phyloP scores from a whole-genome alignment of 805 yeast species.

The Cyberlindnera misumaiensis region DNA sequence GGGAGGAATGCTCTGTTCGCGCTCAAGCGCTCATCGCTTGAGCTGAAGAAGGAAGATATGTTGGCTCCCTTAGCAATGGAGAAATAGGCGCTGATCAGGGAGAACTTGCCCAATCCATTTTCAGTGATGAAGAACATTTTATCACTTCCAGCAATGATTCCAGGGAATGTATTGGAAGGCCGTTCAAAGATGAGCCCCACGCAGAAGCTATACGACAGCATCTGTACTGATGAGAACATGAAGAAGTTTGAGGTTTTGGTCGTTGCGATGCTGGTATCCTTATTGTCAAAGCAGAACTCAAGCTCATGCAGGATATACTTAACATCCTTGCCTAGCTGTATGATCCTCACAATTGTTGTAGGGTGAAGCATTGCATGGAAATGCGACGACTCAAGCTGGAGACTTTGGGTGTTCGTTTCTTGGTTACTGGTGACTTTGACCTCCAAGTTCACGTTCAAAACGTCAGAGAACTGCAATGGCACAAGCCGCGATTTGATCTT shows the following conservation, averaged over 20 bases:
- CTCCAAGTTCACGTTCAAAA: conserved; percentile 41
- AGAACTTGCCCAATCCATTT: conserved; percentile 55
- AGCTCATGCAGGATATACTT: conserved; percentile 1
- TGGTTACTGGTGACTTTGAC: conserved; percentile 36
- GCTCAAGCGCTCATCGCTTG: conserved; percentile 37
- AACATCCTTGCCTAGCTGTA: conserved; percentile 10
- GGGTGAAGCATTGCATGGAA: conserved; percentile 56
- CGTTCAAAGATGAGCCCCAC: conserved; percentile 72
- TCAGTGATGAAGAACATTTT: conserved; percentile 61
- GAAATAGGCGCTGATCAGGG: conserved; percentile 61
- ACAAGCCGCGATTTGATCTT: conserved; percentile 24
- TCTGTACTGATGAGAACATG: conserved; percentile 41
- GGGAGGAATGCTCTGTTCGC: conserved; percentile 65
- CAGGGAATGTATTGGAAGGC: conserved; percentile 41
- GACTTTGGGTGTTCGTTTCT: conserved; percentile 30
- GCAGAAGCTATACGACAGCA: conserved; percentile 59
- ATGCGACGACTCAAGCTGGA: conserved; percentile 53
- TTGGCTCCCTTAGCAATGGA: conserved; percentile 62
- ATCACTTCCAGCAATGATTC: conserved; percentile 75
- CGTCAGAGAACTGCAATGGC: conserved; percentile 32
- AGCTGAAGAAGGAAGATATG: conserved; percentile 42
- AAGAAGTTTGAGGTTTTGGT: background rate
- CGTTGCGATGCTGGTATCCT: background rate
- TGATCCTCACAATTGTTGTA: conserved; percentile 31
- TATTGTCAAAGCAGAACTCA: background rate